A percentile compares a stretch with the other conserved stretches of the same genome.
These are phyloP conservation scores for Aspergillus unguis DNA, from an alignment of 2,329 filamentous ascomycete species.

Conservation along the genomic window DNA sequence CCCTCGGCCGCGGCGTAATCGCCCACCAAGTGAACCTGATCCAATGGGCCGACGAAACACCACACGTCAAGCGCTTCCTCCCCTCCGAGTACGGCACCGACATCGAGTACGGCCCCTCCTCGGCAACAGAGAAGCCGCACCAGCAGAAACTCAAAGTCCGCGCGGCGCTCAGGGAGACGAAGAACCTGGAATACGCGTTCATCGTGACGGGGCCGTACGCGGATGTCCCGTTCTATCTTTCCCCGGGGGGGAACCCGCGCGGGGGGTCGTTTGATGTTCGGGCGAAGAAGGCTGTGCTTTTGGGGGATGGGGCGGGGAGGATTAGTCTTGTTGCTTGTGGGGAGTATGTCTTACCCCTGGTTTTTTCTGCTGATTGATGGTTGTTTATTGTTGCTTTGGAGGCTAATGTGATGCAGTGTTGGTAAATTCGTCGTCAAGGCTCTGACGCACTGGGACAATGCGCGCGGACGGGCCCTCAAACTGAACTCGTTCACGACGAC, in stretches of 20 bases:
- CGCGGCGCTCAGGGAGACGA: constrained; percentile 52
- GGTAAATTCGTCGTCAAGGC: constrained; percentile 64
- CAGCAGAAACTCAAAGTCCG: constrained; percentile 69
- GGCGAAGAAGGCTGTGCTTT: constrained; percentile 56
- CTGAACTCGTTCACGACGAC: constrained; percentile 71
- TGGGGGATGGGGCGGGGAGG: constrained; percentile 60
- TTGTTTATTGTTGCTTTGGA: too few relatives aligned
- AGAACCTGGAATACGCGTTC: constrained; percentile 60
- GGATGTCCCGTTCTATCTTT: constrained; percentile 56
- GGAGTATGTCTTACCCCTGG: constrained; percentile 53
- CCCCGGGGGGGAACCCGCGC: constrained; percentile 20
- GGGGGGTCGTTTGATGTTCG: constrained; percentile 59
- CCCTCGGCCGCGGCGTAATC: constrained; percentile 62
- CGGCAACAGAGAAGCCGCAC: constrained; percentile 62
- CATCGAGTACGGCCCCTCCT: constrained; percentile 59
- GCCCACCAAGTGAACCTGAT: constrained; percentile 61
- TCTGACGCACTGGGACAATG: constrained; percentile 54
- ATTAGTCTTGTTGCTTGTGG: constrained; percentile 68
- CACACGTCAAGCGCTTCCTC: constrained; percentile 60
- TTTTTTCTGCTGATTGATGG: not conserved
- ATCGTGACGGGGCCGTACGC: constrained; percentile 68
- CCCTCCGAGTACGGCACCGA: constrained; percentile 67
- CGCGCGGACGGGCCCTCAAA: constrained; percentile 57
- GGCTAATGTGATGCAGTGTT: constrained; percentile 47
- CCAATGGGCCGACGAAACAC: constrained; percentile 53